Evolutionary conservation across 441 rosid species (phyloP), one percentile per base, ranked within the genome.

Genomic region (Jatropha multifida): DNA sequence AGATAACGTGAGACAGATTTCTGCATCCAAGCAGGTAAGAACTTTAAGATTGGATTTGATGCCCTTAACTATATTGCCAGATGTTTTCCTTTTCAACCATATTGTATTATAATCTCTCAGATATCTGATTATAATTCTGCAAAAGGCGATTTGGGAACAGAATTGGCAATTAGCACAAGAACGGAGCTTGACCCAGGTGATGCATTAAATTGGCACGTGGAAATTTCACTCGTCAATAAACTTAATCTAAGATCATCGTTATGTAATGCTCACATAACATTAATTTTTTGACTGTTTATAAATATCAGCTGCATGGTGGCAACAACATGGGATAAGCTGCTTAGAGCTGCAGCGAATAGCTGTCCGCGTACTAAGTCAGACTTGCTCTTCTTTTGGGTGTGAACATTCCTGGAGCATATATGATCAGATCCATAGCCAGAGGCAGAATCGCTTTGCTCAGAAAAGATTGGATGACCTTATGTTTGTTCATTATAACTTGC

Each of bases 11-110:
- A 86, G 86, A 79, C 88, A 93, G 79, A 87, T 90, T 80, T 84
- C 92, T 79, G 97, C 94, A 74, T 86, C 97, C 76, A 90, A 85
- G 94, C 98, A 93, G 92, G 99, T 94, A 75, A 83, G 42, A 49
- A 10, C 64, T 73, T 70, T 44, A 14, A 55, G 12, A 41, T 74
- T 55, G 26, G 63, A 38, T 20, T 44, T 70, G 6, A 64, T 46
- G 11, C 42, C 61, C 41, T 26, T 76, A 48, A 44, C 23, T 40
- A 20, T 17, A 76, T 69, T 2, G 11, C 65, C 56, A 23, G 42
- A 41, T 40, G 18, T 52, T 49, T 40, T 26, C 40, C 3, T 51
- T 37, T 12, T n/a, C 2, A 63, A 63, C 51, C 5, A 63, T 51
- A 62, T 26, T 73, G 20, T 10, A 37, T 14, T 20, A 20, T 65